These are phyloP conservation scores for Pueraria montana DNA, from an alignment of 306 rosid species.

Conservation along the genomic window DNA sequence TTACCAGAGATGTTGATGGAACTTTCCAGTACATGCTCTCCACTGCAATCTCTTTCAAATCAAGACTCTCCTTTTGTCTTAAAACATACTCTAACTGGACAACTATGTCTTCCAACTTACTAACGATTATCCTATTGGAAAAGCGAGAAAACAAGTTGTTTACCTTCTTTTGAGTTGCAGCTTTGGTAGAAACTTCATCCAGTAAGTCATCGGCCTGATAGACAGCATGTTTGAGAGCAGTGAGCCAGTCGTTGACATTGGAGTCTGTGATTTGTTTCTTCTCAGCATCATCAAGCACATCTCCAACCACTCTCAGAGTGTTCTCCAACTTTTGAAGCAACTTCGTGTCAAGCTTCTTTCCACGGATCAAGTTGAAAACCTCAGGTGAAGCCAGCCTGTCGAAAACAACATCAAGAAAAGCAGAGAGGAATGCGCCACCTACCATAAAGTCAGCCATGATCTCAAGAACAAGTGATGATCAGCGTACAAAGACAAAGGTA, in stretches of 20 bases:
- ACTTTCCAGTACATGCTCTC: background rate
- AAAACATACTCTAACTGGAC: background rate
- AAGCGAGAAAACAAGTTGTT: background rate
- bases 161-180: background rate
- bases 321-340: background rate
- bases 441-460: background rate
- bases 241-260: background rate
- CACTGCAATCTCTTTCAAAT: background rate
- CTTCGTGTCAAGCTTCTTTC: background rate
- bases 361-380: background rate
- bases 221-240: background rate
- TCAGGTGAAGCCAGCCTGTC: background rate
- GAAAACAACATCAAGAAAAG: background rate
- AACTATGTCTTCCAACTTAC: background rate
- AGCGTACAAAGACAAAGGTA: background rate
- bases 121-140: background rate
- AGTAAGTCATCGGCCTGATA: background rate
- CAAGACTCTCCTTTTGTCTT: background rate
- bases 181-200: background rate
- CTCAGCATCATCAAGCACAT: conserved; percentile 1
- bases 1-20: background rate
- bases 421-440: background rate
- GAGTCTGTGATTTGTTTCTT: background rate
- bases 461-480: background rate
- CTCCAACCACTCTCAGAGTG: background rate